phyloP scores from a whole-genome alignment of 305 asterid genomes.

The Fraxinus floribunda region DNA sequence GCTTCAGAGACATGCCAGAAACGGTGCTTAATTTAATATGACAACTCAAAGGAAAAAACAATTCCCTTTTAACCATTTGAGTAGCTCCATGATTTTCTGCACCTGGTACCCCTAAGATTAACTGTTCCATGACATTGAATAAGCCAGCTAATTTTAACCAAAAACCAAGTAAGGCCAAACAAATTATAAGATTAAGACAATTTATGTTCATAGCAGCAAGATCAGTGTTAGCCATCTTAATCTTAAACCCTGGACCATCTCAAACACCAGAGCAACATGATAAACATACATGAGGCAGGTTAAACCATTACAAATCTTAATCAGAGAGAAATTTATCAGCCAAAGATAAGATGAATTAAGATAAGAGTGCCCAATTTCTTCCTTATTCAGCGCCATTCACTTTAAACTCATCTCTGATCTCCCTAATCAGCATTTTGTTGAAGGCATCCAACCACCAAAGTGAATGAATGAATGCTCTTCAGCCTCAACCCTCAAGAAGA shows the following conservation, averaged over 20 bases:
- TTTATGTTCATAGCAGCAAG: neutral
- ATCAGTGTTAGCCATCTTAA: neutral
- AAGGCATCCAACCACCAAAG: neutral
- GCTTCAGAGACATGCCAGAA: neutral
- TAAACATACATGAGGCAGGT: neutral
- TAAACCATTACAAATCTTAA: neutral
- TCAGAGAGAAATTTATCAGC: neutral
- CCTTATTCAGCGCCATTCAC: neutral
- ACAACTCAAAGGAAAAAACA: neutral
- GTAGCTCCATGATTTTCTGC: neutral
- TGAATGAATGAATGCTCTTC: neutral
- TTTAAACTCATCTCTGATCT: neutral
- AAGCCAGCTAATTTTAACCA: neutral
- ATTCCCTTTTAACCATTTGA: neutral
- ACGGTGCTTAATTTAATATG: neutral
- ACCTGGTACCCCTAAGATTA: neutral
- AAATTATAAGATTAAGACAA: neutral
- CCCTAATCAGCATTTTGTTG: neutral
- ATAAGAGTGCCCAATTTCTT: too few species aligned
- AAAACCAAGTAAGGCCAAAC: neutral
- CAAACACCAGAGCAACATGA: neutral
- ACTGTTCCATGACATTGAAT: neutral
- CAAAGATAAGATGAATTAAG: neutral
- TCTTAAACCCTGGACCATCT: neutral
- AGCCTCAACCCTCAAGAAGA: neutral